phyloP scores from a whole-genome alignment of 805 yeast species.

The Jamesozyma gamospora region DNA sequence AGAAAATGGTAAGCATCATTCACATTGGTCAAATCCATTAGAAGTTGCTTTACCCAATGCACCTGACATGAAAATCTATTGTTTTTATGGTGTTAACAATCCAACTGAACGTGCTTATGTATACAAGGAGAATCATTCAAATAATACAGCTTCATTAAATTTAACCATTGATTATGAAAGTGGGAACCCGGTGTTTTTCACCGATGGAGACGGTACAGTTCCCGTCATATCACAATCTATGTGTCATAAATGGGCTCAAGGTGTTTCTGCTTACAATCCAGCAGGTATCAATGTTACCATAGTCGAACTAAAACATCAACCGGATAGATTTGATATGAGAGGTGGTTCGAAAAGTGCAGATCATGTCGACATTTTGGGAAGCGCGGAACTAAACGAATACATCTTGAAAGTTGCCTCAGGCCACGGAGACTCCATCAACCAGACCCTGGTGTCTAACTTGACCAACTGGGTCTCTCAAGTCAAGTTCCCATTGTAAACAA shows the following conservation, averaged over 20 bases:
- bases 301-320: conserved; percentile 89
- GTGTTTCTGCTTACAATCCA: conserved; percentile 63
- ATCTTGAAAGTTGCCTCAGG: conserved; percentile 79
- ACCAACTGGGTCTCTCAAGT: conserved; percentile 50
- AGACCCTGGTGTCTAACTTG: conserved; percentile 48
- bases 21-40: conserved; percentile 89
- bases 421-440: conserved; percentile 54
- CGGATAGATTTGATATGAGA: conserved; percentile 84
- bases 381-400: conserved; percentile 84
- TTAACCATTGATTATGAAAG: conserved; percentile 62
- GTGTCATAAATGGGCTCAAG: conserved; percentile 84
- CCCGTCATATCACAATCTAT: conserved; percentile 77
- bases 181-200: conserved; percentile 56
- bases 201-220: conserved; percentile 96
- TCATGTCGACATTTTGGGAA: conserved; percentile 92
- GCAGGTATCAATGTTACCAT: conserved; percentile 61
- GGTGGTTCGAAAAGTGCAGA: conserved; percentile 98
- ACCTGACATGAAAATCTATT: conserved; percentile 79
- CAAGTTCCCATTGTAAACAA: conserved; percentile 33
- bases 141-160: conserved; percentile 39
- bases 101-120: conserved; percentile 91
- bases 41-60: conserved; percentile 90
- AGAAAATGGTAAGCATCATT: conserved; percentile 56
- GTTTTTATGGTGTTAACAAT: conserved; percentile 94
- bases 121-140: conserved; percentile 50